Percentiles rank a stretch among this genome's conserved stretches.
Conservation (phyloP, 2,329 filamentous ascomycete genomes). For the Aureobasidium uvarum region DNA sequence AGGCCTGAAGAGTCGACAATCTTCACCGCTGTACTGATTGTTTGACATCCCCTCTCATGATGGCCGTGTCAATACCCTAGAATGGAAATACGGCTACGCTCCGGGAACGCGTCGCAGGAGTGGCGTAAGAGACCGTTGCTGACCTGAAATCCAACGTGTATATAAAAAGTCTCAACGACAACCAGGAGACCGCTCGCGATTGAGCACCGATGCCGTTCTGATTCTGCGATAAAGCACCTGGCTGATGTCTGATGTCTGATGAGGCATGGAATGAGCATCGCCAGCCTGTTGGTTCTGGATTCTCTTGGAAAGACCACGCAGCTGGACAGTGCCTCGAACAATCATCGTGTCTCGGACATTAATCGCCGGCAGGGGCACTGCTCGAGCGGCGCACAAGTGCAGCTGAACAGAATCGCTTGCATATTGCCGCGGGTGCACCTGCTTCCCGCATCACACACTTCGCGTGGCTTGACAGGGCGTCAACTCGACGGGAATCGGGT, state of each 20-base stretch:
- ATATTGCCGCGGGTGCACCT: constrained; percentile 15
- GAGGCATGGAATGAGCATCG: neutral
- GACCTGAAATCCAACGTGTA: constrained; percentile 8
- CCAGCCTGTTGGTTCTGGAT: constrained; percentile 2
- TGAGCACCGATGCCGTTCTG: neutral
- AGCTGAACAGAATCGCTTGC: constrained; percentile 20
- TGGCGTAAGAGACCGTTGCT: constrained; percentile 14
- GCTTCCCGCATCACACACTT: constrained; percentile 12
- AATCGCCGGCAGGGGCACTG: constrained; percentile 1
- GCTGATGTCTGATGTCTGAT: constrained; percentile 10
- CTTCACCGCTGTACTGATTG: neutral
- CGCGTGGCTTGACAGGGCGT: constrained; percentile 7
- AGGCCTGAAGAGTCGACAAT: neutral
- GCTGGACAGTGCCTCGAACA: constrained; percentile 11
- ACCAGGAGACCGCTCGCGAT: neutral
- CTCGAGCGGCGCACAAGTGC: constrained; percentile 1
- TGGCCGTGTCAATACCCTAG: neutral
- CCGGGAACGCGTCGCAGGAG: constrained; percentile 4
- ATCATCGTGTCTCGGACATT: constrained; percentile 8
- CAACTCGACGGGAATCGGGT: neutral
- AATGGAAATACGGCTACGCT: constrained; percentile 15
- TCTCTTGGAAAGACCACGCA: neutral
- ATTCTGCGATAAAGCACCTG: neutral
- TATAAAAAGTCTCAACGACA: constrained; percentile 25
- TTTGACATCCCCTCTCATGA: neutral